These are phyloP conservation scores for Solanum bulbocastanum DNA, from an alignment of 257 asterid genomes.

Conservation along the genomic window DNA sequence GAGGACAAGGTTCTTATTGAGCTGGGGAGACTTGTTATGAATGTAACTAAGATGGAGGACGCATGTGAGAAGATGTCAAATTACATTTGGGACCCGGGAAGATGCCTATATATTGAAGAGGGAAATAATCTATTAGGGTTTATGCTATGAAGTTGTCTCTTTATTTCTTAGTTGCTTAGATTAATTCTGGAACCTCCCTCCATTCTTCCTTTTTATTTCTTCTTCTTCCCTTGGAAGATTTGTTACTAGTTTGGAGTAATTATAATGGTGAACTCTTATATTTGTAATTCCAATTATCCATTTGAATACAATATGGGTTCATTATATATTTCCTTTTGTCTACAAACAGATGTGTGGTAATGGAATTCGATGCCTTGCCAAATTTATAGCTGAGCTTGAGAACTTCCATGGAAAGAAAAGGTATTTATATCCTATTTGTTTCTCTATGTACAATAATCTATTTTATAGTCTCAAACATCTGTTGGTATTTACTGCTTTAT, in stretches of 20 bases:
- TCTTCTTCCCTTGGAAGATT: background rate
- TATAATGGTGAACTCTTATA: background rate
- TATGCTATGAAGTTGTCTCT: background rate
- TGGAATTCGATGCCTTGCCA: conserved; percentile 94
- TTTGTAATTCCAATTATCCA: background rate
- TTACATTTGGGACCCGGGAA: background rate
- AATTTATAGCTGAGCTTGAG: conserved; percentile 70
- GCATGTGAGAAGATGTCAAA: background rate
- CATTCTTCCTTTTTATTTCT: background rate
- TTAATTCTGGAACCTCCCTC: background rate
- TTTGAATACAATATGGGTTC: background rate
- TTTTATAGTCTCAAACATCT: background rate
- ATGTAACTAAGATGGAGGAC: background rate
- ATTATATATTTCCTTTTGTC: background rate
- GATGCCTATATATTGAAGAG: background rate
- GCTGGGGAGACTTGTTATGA: background rate
- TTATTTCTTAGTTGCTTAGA: background rate
- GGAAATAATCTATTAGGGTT: background rate
- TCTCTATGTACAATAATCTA: background rate
- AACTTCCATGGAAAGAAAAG: conserved; percentile 64
- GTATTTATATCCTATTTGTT: conserved; percentile 13
- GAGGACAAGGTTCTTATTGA: background rate
- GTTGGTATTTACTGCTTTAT: background rate
- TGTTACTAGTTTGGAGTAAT: background rate
- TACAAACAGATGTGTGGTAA: conserved; percentile 83